These are phyloP conservation scores for Usnea hakonensis DNA, from an alignment of 495 filamentous ascomycete genomes.

Conservation along the genomic window DNA sequence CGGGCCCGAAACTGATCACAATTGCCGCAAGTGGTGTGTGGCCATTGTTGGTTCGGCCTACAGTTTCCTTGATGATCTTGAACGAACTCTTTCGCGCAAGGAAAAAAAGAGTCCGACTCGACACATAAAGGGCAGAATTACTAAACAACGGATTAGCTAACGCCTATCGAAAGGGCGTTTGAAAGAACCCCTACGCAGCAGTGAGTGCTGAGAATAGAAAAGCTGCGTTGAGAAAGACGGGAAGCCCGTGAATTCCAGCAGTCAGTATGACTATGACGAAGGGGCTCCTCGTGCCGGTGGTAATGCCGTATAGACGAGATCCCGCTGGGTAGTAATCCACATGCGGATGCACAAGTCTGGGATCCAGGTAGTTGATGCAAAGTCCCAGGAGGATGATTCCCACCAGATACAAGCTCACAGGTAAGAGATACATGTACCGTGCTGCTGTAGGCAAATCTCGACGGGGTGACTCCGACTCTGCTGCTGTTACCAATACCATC, in stretches of 20 bases:
- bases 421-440: slow-evolving; percentile 26
- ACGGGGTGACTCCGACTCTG: slow-evolving; percentile 33
- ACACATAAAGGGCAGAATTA: slow-evolving; percentile 37
- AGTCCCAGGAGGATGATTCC: slow-evolving; percentile 28
- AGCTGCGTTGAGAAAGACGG: slow-evolving; percentile 27
- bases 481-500: slow-evolving; percentile 36
- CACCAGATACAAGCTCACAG: slow-evolving; percentile 27
- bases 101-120: slow-evolving; percentile 37
- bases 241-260: slow-evolving; percentile 22
- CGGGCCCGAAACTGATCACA: slow-evolving; percentile 21
- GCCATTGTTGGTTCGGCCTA: slow-evolving; percentile 35
- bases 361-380: slow-evolving; percentile 29
- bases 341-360: slow-evolving; percentile 26
- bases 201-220: slow-evolving; percentile 28
- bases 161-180: neutral
- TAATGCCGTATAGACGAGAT: slow-evolving; percentile 13
- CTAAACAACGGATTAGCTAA: slow-evolving; percentile 12
- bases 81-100: slow-evolving; percentile 28
- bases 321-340: slow-evolving; percentile 13
- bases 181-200: slow-evolving; percentile 12
- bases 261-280: slow-evolving; percentile 29
- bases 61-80: slow-evolving; percentile 26
- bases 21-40: slow-evolving; percentile 37
- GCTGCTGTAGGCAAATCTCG: slow-evolving; percentile 24
- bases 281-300: slow-evolving; percentile 24